These are phyloP conservation scores for Hirschioporus abietinus DNA, from an alignment of 768 basidiomycete species.

Conservation along the genomic window DNA sequence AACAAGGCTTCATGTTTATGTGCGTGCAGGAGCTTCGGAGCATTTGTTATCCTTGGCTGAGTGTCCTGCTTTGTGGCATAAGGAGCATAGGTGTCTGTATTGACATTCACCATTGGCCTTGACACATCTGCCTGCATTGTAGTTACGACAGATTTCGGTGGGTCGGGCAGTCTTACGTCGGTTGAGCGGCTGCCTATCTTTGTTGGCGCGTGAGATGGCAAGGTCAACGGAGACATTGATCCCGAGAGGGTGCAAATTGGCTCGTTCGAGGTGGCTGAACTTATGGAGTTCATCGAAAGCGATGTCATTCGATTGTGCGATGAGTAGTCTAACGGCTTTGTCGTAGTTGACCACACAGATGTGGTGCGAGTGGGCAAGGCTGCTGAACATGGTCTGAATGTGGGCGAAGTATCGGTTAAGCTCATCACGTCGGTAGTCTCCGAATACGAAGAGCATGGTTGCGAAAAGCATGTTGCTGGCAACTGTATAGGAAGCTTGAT, in stretches of 20 bases:
- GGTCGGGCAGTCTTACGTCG: neutral
- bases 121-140: constrained; percentile 18
- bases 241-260: neutral
- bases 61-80: constrained; percentile 1
- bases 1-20: constrained; percentile 7
- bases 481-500: constrained; percentile 17
- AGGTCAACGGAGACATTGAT: neutral
- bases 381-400: constrained; percentile 21
- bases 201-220: neutral
- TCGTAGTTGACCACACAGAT: constrained; percentile 26
- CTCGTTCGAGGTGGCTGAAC: constrained; percentile 12
- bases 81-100: constrained; percentile 22
- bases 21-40: too few species aligned
- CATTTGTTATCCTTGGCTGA: neutral
- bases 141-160: constrained; percentile 18
- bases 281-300: constrained; percentile 20
- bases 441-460: too few species aligned
- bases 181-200: neutral
- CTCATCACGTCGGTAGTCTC: constrained; percentile 19
- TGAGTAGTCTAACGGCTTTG: constrained; percentile 21
- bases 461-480: constrained; percentile 19
- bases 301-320: constrained; percentile 14
- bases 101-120: constrained; percentile 11
- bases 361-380: constrained; percentile 11
- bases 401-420: constrained; percentile 23